Evolutionary conservation across 108 stramenopile species (phyloP), one percentile per base, ranked within the genome.

Genomic region (Stephanodiscus minutulus): DNA sequence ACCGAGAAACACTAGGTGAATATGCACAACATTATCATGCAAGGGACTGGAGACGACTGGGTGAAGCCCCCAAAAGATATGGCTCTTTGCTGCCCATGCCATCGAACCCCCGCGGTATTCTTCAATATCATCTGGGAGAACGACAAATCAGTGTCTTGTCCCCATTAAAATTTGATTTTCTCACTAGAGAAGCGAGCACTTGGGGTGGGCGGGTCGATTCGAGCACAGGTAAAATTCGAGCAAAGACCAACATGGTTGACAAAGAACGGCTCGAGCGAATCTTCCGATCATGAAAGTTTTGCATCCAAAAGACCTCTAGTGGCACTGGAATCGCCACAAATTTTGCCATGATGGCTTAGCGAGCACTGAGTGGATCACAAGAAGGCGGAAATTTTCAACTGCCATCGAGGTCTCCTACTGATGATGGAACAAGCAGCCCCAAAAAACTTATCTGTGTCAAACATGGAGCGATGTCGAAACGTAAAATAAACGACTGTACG

Each of bases 261-360:
- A 53, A 8, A 53, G 52, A 56, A 27, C 27, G 55, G 55, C 27
- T 56, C 5, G 55, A 56, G 17, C 55, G 55, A 56, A 56, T 56
- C 7, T 56, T 56, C 20, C 55, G 29, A 55, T 55, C 54, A 25
- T 55, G 54, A 55, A 39, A 33, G 31, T 33, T 33, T 2, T 33
- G 31, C 31, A 33, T 33, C 31, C 31, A 33, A n/a, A n/a, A n/a
- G n/a, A n/a, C n/a, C n/a, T n/a, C n/a, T n/a, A n/a, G n/a, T n/a
- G n/a, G n/a, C n/a, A n/a, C n/a, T n/a, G n/a, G n/a, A n/a, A n/a
- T n/a, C n/a, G n/a, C n/a, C n/a, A n/a, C n/a, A n/a, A n/a, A n/a
- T n/a, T n/a, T n/a, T n/a, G n/a, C n/a, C n/a, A n/a, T n/a, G n/a
- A n/a, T n/a, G n/a, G n/a, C n/a, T n/a, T n/a, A n/a, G n/a, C n/a